phyloP scores from a whole-genome alignment of 2,329 filamentous ascomycete genomes.

The Penicillium italicum region DNA sequence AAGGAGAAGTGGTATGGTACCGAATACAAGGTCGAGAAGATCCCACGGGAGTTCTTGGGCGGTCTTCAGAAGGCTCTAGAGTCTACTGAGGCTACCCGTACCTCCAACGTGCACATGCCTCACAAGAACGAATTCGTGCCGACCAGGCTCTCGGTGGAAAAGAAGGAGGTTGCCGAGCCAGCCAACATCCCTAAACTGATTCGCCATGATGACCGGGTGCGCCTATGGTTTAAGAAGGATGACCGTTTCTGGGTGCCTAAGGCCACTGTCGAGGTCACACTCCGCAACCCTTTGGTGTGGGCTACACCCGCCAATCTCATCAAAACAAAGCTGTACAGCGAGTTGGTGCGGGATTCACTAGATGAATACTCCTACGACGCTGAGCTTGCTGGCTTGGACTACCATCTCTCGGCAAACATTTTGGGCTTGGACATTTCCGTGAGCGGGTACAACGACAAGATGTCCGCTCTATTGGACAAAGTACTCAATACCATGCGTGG shows the following conservation, averaged over 20 bases:
- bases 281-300: conserved; percentile 74
- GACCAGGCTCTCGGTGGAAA: conserved; percentile 87
- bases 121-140: conserved; percentile 96
- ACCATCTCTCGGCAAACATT: conserved; percentile 69
- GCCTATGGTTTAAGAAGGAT: conserved; percentile 97
- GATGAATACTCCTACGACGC: conserved; percentile 96
- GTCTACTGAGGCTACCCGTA: conserved; percentile 56
- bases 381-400: conserved; percentile 83
- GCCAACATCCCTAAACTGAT: conserved; percentile 73
- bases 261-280: conserved; percentile 76
- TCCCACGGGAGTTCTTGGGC: conserved; percentile 69
- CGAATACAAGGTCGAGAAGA: conserved; percentile 79
- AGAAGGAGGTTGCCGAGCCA: conserved; percentile 79
- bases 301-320: conserved; percentile 74
- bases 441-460: conserved; percentile 93
- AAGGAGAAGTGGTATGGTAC: conserved; percentile 99
- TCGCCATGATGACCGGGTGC: conserved; percentile 73
- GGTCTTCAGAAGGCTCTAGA: conserved; percentile 65
- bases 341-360: conserved; percentile 81
- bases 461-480: conserved; percentile 84
- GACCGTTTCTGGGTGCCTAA: conserved; percentile 98
- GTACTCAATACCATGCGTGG: conserved; percentile 80
- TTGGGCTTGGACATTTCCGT: conserved; percentile 75
- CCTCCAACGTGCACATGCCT: conserved; percentile 74
- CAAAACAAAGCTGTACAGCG: conserved; percentile 75